Base-by-base conservation (phyloP, 768 basidiomycete species). In the Lentinula lateritia region DNA sequence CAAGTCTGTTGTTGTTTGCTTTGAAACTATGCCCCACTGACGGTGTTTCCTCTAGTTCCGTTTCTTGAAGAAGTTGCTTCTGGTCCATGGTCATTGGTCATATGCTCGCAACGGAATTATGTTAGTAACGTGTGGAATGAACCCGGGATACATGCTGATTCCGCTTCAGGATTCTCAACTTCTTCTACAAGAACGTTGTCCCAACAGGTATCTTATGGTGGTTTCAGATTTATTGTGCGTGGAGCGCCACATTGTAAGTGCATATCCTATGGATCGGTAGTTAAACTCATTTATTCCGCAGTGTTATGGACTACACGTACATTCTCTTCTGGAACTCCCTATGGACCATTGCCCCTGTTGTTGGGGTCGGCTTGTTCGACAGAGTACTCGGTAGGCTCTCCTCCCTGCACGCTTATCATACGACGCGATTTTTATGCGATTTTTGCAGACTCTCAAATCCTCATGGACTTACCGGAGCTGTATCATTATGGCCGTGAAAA, bases 181-280 rank as follows among this genome's bases (percentile, higher is more conserved):
- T 98, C 78, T 98, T 97, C 76, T 98, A 98, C 80, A 99, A 99
- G 81, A 98, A 98, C 70, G 89, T 98, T 52, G 90, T 99, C 42
- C 91, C 89, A 72, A 92, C 97, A 48, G 96, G 92, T 43, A 89
- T 90, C 1, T 76, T 98, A 23, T 96, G 93, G 89, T 99, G 95
- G 94, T 99, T 95, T 85, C 92, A 95, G 78, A 92, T 98, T 59
- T 97, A 95, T 72, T 92, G 89, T 70, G 92, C 77, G 10, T 98
- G 95, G 92, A 97, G 93, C 73, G 90, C 93, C 13, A 86, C 89
- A 68, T 98, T 93, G 92, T 93, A 67, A 73, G 92, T 80, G 4
- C 12, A 46, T 18, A 32, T 52, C 9, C 10, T 38, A 41, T 23
- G 58, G 42, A 6, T 41, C 12, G 57, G 34, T 9, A 35, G 28